Evolutionary conservation across 1,284 basidiomycete species (phyloP), one percentile per base, ranked within the genome.

Genomic region (Cystobasidium slooffiae): DNA sequence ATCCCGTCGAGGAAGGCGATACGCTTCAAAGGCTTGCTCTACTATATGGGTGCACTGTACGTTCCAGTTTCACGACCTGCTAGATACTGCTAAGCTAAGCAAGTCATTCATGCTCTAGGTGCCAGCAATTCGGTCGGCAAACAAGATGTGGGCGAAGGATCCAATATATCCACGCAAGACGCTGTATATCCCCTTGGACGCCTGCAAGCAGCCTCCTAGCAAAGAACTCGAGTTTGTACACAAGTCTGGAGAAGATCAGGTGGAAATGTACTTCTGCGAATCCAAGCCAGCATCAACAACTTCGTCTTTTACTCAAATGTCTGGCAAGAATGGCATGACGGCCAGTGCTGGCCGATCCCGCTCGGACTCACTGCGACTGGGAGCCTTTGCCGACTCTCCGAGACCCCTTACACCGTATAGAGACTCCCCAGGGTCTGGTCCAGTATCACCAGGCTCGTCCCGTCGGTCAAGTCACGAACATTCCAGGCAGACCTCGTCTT

Each of bases 91-190:
- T 31, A 31, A 31, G 31, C 31, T 31, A 31, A 31, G 31, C 31
- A 31, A 31, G 1, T 31, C 31, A 31, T 31, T 31, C 41, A 18
- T 14, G 18, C 37, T 20, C 16, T 43, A 86, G 84, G 79, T 85
- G 62, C 86, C 91, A 14, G 89, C 90, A n/a, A 85, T 97, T 14
- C 89, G 93, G 59, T 87, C 88, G 77, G 89, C 88, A 52, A 97
- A 97, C 82, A 92, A 94, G 76, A 85, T 97, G 5, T 97, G 94
- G 94, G 83, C 91, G 0, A 90, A 91, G 16, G 94, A 97, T 81
- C 87, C 92, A 0, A 90, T 97, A 62, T 92, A 95, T 82, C 86
- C 94, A 46, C 90, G 93, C 51, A 89, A 89, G 53, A 85, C 88
- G 8, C 87, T 97, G 55, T 89, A 91, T 79, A 90, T 97, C 74